Percentiles rank a stretch among this genome's conserved stretches.
phyloP scores from a whole-genome alignment of 805 yeast species.

The Candida maris region DNA sequence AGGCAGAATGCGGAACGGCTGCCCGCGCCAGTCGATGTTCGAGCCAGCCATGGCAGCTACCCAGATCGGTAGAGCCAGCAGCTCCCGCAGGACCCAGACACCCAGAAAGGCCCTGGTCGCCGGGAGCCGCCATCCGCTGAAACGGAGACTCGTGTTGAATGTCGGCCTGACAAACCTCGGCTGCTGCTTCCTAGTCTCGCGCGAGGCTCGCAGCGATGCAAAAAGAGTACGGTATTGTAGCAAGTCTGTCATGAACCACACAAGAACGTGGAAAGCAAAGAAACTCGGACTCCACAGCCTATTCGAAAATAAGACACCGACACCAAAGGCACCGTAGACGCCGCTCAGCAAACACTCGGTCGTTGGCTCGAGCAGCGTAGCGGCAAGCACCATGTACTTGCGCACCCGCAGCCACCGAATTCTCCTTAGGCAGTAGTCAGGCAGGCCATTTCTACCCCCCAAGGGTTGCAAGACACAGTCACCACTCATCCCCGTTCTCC shows the following conservation, averaged over 20 bases:
- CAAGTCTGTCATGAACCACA: constrained; percentile 68
- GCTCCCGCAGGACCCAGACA: constrained; percentile 68
- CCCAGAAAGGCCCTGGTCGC: constrained; percentile 26
- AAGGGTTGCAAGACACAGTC: constrained; percentile 80
- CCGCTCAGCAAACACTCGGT: constrained; percentile 76
- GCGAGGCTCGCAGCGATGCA: constrained; percentile 14
- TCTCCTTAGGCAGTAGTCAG: constrained; percentile 63
- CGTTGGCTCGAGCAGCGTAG: constrained; percentile 82
- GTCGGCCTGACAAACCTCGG: constrained; percentile 19
- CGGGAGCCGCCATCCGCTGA: constrained; percentile 48
- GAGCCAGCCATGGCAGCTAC: constrained; percentile 73
- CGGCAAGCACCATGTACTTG: constrained; percentile 81
- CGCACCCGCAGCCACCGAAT: constrained; percentile 85
- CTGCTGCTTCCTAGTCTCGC: not conserved
- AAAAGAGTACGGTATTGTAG: constrained; percentile 50
- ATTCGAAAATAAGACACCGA: constrained; percentile 42
- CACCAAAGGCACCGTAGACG: constrained; percentile 56
- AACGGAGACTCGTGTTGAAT: constrained; percentile 4
- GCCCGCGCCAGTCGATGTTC: constrained; percentile 73
- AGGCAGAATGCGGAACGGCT: constrained; percentile 65
- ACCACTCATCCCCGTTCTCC: constrained; percentile 73
- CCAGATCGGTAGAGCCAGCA: constrained; percentile 83
- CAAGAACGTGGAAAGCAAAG: constrained; percentile 48
- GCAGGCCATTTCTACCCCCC: constrained; percentile 35
- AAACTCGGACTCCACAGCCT: constrained; percentile 32